A percentile compares a stretch with the other conserved stretches of the same genome.
phyloP scores from a whole-genome alignment of 2,329 filamentous ascomycete genomes.

The Sporothrix phasma region DNA sequence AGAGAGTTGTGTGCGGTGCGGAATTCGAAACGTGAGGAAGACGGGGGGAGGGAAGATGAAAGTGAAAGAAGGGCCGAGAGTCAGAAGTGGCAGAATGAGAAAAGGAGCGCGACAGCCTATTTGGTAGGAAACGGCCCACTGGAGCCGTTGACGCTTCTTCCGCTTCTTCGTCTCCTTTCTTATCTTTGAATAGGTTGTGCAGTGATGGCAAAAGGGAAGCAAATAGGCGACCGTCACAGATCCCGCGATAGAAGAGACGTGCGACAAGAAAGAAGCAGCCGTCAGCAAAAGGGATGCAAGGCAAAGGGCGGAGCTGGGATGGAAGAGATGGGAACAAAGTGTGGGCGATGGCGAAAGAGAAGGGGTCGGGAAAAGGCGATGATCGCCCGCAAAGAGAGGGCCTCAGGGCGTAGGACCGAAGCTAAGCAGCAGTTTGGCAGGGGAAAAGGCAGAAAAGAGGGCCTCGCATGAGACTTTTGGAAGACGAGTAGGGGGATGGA shows the following conservation, averaged over 20 bases:
- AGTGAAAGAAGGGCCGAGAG: conserved; percentile 3
- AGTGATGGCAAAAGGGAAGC: neutral
- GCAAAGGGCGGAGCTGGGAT: neutral
- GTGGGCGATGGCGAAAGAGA: neutral
- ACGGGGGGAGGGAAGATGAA: conserved; percentile 6
- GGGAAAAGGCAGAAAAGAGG: neutral
- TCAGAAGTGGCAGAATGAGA: conserved; percentile 2
- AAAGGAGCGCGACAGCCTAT: conserved; percentile 9
- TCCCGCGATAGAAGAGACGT: neutral
- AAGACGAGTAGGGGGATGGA: neutral
- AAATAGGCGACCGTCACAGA: neutral
- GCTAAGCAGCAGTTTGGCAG: neutral
- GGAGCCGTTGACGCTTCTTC: neutral
- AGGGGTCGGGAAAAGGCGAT: neutral
- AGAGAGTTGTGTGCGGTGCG: conserved; percentile 8
- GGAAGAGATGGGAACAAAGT: neutral
- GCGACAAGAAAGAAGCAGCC: neutral
- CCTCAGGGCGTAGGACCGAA: neutral
- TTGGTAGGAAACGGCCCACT: neutral
- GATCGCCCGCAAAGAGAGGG: conserved; percentile 5
- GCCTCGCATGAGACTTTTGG: neutral
- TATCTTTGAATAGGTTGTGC: neutral
- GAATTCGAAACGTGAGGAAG: conserved; percentile 14
- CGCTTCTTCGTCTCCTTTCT: neutral
- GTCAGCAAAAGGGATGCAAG: neutral